Conservation (phyloP, 371 early-diverging fungal genomes). For the Rhizopus delemar region DNA sequence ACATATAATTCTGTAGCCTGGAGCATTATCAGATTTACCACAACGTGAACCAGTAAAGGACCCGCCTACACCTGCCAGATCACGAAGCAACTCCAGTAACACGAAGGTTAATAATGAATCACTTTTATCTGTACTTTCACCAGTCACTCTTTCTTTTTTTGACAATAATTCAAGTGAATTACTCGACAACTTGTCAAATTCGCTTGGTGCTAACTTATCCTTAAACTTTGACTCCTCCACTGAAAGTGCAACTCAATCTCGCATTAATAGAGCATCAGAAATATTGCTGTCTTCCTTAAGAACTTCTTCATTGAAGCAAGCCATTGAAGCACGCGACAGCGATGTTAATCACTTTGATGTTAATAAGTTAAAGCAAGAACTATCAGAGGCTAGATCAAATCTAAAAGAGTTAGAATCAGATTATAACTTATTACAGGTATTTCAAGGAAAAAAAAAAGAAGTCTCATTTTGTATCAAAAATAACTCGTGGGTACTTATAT, state of each 20-base stretch:
- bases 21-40: slow-evolving; percentile 2
- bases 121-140: slow-evolving; percentile 14
- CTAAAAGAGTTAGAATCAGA: slow-evolving; percentile 25
- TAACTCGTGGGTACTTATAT: background rate
- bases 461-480: background rate
- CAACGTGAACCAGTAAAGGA: slow-evolving; percentile 1
- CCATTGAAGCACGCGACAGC: background rate
- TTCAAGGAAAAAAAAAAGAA: slow-evolving; percentile 1
- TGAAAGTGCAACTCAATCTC: slow-evolving; percentile 7
- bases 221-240: background rate
- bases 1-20: background rate
- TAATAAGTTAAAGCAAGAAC: slow-evolving; percentile 18
- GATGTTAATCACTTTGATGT: background rate
- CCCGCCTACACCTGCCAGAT: slow-evolving; percentile 22
- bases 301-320: slow-evolving; percentile 7
- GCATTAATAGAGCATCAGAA: slow-evolving; percentile 22
- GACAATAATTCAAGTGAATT: slow-evolving; percentile 23
- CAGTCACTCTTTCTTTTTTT: slow-evolving; percentile 24
- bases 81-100: slow-evolving; percentile 17
- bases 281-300: slow-evolving; percentile 22
- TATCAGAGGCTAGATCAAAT: slow-evolving; percentile 13
- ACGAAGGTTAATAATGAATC: slow-evolving; percentile 5
- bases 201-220: slow-evolving; percentile 21
- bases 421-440: slow-evolving; percentile 23
- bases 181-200: slow-evolving; percentile 17